phyloP scores from a whole-genome alignment of 1,284 basidiomycete species.

The Fomitiporia mediterranea region DNA sequence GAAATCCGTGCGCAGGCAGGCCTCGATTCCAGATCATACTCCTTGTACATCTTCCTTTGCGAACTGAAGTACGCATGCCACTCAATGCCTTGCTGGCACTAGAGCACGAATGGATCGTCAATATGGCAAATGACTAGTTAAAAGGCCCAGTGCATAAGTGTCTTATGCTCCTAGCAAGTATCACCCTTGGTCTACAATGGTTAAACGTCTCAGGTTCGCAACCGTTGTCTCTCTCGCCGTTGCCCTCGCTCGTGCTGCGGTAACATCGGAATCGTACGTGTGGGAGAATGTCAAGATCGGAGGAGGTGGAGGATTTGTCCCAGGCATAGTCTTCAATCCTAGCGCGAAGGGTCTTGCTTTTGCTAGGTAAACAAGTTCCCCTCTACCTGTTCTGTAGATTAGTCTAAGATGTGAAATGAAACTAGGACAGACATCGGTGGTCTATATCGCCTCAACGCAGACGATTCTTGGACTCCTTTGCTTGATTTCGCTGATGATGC shows the following conservation, averaged over 20 bases:
- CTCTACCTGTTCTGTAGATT: background rate
- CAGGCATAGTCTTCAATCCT: constrained; percentile 60
- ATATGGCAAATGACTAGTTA: background rate
- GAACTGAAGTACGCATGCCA: background rate
- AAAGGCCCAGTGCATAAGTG: background rate
- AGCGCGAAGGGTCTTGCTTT: constrained; percentile 42
- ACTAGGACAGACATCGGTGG: constrained; percentile 21
- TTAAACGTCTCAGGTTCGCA: background rate
- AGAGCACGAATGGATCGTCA: background rate
- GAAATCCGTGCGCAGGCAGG: no score
- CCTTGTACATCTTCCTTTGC: background rate
- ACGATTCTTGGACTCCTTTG: constrained; percentile 24
- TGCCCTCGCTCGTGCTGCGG: constrained; percentile 27
- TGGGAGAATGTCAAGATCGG: constrained; percentile 64
- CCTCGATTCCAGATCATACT: no score
- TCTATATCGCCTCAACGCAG: constrained; percentile 24
- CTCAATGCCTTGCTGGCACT: background rate
- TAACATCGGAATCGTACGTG: constrained; percentile 46
- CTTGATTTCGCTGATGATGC: constrained; percentile 25
- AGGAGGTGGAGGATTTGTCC: constrained; percentile 46
- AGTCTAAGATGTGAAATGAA: background rate
- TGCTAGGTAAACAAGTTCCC: constrained; percentile 1
- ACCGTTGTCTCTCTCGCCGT: background rate
- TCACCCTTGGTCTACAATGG: background rate
- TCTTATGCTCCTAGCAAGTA: background rate